phyloP scores from a whole-genome alignment of 106 monocot species.

The Allium sativum region DNA sequence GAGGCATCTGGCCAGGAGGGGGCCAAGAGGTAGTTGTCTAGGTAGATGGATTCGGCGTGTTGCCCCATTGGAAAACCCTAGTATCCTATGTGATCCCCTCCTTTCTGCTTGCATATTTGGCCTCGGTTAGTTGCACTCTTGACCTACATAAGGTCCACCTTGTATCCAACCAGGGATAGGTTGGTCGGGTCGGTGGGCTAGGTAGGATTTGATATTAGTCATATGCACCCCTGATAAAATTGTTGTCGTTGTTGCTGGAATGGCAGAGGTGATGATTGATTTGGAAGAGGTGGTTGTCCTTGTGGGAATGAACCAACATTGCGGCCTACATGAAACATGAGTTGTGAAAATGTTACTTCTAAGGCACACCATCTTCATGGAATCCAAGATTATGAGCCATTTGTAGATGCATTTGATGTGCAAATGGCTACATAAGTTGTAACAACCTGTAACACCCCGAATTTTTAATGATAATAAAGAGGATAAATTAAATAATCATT shows the following conservation, averaged over 20 bases:
- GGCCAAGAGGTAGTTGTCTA: conserved; percentile 14
- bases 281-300: conserved; percentile 64
- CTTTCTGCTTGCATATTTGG: conserved; percentile 42
- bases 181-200: no score
- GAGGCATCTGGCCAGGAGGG: conserved; percentile 29
- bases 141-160: conserved; percentile 18
- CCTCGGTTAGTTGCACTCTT: conserved; percentile 35
- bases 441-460: no score
- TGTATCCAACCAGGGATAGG: no score
- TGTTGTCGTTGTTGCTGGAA: conserved; percentile 71
- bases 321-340: conserved; percentile 3
- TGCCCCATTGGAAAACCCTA: conserved; percentile 26
- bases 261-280: conserved; percentile 33
- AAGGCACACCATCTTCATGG: no score
- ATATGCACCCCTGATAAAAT: conserved; percentile 89
- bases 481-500: no score
- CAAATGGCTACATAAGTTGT: no score
- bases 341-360: no score
- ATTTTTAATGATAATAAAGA: no score
- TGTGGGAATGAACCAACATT: conserved; percentile 44
- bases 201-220: no score
- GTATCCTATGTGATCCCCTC: conserved; percentile 36
- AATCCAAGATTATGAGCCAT: no score
- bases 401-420: no score
- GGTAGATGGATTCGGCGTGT: conserved; percentile 22